Base-by-base conservation (phyloP, 192 early-diverging fungal genomes). In the Phlyctochytrium bullatum region DNA sequence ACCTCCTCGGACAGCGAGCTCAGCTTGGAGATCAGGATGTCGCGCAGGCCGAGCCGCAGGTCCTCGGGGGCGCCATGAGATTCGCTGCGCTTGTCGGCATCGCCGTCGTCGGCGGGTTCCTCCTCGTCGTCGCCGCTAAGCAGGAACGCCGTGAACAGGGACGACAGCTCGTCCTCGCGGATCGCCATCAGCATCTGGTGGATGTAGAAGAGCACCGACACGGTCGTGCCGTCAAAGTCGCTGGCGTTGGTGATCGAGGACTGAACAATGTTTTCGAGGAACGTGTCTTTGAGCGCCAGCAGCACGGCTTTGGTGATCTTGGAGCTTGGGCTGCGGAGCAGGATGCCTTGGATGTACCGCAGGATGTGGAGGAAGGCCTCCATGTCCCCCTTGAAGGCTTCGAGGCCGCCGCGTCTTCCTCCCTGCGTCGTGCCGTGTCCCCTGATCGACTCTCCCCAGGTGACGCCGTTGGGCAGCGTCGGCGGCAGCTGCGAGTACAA, bases 221-320 rank as follows among this genome's bases (percentile, higher is more conserved):
- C 91, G 20, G 93, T 88, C 61, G 90, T 91, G 2, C 93, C 93
- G 73, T 98, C 93, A 25, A 88, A 91, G 74, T 98, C 96, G 0
- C 92, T 93, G 73, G 91, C 90, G 58, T 91, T 91, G 36, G 89
- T 73, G 56, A 96, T 80, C 35, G 90, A 90, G 24, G 94, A 90
- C 61, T 92, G 90, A 40, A 98, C 78, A 61, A 95, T 93, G 40
- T 90, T 88, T 59, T 90, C 90, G 47, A 98, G 76, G 74, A 96
- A 93, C 32, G 89, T 86, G 29, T 80, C 73, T 59, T 89, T 83
- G 73, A 98, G 78, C 36, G 87, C 88, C 24, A 69, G 69, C 59
- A 93, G 69, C 20, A 98, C 73, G 1, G 72, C 73, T 3, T 73
- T 61, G 1, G 77, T 79, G 30, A 91, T 89, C 2, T 82, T 80